Base-by-base conservation (phyloP, 2,329 filamentous ascomycete genomes). In the Colletotrichum spinosum region DNA sequence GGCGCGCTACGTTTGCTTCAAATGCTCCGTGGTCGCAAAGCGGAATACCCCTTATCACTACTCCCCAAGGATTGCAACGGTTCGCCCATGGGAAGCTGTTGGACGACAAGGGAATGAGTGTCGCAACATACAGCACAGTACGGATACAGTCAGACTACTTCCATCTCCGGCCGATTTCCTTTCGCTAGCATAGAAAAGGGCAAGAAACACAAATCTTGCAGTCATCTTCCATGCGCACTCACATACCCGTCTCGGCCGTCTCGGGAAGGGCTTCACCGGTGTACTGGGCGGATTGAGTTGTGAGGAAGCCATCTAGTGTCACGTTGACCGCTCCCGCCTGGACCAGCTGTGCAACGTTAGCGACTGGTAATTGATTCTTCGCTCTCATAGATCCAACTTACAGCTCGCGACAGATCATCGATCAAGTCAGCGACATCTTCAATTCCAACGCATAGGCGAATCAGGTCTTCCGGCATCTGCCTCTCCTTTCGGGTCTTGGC, bases 401-500 rank as follows among this genome's bases (percentile, higher is more conserved):
- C 93, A 71, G 96, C 96, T 71, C 94, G 89, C 68, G 90, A 92
- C 65, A 99, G 81, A 79, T 99, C 96, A 74, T 98, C 95, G 74
- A 98, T 92, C 72, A 99, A 77, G 81, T 99, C 96, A 71, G 93
- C 88, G 4, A 86, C 88, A 78, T 99, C 96, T 78, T 99, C 96
- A 73, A 99, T 99, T 50, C 96, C 96, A 49, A 99, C 94, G 75
- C 96, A 99, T 60, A 99, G 80, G 60, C 96, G 87, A 72, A 99
- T 98, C 67, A 99, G 91, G 77, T 99, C 96, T 80, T 99, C 96
- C 10, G 96, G 96, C 89, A 99, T 92, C 69, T 95, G 90, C 69
- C 94, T 87, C 80, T 97, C 94, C 72, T 88, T 85, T 71, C 96
- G 86, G 56, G 94, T 98, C 83, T 97, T 97, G 65, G 94, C 92